Conservation (phyloP, 108 stramenopile species). For the Discostella pseudostelligera region DNA sequence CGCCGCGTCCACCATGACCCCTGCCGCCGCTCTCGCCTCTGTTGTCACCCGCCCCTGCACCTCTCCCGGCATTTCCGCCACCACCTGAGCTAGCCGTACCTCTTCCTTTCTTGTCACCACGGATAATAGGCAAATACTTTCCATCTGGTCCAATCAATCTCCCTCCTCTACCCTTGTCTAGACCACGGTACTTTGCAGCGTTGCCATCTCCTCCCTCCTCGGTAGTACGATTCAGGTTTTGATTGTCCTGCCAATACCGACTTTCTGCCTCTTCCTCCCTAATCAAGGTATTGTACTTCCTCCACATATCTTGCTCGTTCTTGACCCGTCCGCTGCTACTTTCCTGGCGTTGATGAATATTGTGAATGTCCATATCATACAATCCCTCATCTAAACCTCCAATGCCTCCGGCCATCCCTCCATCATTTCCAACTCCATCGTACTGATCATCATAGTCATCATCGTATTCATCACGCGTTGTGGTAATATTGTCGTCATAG, state of each 20-base stretch:
- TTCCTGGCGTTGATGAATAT: conserved; percentile 51
- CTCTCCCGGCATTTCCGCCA: conserved; percentile 8
- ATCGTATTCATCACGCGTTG: conserved; percentile 59
- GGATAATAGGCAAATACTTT: conserved; percentile 59
- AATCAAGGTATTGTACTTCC: conserved; percentile 63
- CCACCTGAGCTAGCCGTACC: conserved; percentile 3
- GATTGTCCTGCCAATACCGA: conserved; percentile 61
- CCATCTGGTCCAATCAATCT: conserved; percentile 77
- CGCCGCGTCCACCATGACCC: conserved; percentile 12
- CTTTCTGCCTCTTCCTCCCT: conserved; percentile 66
- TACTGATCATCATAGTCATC: conserved; percentile 91
- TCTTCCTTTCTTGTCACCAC: conserved; percentile 43
- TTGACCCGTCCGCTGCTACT: conserved; percentile 18
- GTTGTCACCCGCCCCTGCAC: conserved; percentile 13
- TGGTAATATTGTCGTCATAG: conserved; percentile 1
- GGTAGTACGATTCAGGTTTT: conserved; percentile 34
- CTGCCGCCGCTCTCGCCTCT: conserved; percentile 13
- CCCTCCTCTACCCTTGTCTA: conserved; percentile 84
- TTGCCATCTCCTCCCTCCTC: conserved; percentile 28
- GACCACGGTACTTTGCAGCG: conserved; percentile 66
- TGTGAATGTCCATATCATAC: conserved; percentile 68
- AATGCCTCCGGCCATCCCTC: conserved; percentile 53
- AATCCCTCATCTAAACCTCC: conserved; percentile 45
- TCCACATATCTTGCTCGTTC: conserved; percentile 49
- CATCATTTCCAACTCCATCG: conserved; percentile 66